Evolutionary conservation across 1,284 basidiomycete genomes (phyloP).

Genomic region (Ceratobasidium sp.): DNA sequence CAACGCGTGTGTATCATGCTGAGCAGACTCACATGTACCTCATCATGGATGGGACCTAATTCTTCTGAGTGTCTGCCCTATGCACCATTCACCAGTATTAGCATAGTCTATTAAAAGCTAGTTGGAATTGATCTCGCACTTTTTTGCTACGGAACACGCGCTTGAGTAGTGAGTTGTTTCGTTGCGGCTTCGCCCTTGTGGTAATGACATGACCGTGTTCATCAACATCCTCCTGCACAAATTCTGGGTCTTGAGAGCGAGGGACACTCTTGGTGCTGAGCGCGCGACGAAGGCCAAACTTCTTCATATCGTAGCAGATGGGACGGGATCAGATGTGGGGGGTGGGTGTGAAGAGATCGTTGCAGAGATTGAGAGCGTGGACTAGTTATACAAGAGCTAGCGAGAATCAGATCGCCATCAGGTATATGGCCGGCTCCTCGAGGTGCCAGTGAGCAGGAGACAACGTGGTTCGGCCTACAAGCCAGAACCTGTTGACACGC

Average conservation of each 20-base stretch:
- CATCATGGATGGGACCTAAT: conserved; percentile 23
- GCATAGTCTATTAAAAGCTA: neutral
- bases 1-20: neutral
- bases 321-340: neutral
- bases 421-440: conserved; percentile 14
- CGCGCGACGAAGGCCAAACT: conserved; percentile 29
- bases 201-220: conserved; percentile 28
- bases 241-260: conserved; percentile 27
- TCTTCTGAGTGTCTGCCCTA: conserved; percentile 32
- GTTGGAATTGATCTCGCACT: neutral
- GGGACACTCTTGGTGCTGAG: conserved; percentile 37
- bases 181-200: neutral
- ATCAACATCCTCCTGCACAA: conserved; percentile 36
- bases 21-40: conserved; percentile 12
- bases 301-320: conserved; percentile 18
- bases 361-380: neutral
- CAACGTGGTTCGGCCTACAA: conserved; percentile 26
- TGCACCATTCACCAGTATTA: neutral
- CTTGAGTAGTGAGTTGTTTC: conserved; percentile 14
- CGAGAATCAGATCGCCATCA: conserved; percentile 26
- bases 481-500: neutral
- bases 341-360: neutral
- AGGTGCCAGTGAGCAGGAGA: conserved; percentile 20
- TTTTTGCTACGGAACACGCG: conserved; percentile 37
- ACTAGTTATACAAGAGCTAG: conserved; percentile 10